Evolutionary conservation across 768 basidiomycete species (phyloP).

Genomic region (Boletus huronensis): DNA sequence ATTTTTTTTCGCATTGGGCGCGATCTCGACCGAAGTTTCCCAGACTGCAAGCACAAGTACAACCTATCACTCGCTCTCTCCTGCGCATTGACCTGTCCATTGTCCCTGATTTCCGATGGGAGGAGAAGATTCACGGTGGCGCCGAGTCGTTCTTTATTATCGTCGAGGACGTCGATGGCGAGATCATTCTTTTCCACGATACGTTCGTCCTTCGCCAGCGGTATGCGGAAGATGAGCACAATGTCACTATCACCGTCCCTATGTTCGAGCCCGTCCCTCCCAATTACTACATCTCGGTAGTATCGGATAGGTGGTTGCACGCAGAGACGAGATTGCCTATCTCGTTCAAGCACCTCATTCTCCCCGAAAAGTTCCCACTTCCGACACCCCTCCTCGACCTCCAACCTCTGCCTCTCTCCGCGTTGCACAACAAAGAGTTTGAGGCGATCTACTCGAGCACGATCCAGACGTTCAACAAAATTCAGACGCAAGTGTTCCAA

Average conservation of each 20-base stretch:
- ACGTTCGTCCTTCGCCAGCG: slow-evolving; percentile 87
- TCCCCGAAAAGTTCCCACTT: slow-evolving; percentile 94
- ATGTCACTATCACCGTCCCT: slow-evolving; percentile 89
- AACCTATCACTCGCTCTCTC: slow-evolving; percentile 92
- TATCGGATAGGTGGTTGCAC: slow-evolving; percentile 95
- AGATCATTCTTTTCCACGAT: slow-evolving; percentile 94
- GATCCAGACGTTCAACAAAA: slow-evolving; percentile 93
- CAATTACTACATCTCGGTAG: slow-evolving; percentile 94
- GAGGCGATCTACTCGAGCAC: slow-evolving; percentile 80
- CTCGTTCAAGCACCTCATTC: slow-evolving; percentile 96
- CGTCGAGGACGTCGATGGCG: slow-evolving; percentile 97
- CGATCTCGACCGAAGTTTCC: neutral
- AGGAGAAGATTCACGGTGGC: slow-evolving; percentile 85
- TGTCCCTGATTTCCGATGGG: slow-evolving; percentile 98
- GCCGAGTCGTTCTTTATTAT: slow-evolving; percentile 91
- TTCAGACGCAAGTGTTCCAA: slow-evolving; percentile 99
- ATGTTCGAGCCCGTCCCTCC: slow-evolving; percentile 98
- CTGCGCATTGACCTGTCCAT: slow-evolving; percentile 92
- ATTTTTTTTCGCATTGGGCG: neutral
- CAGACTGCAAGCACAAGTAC: slow-evolving; percentile 91
- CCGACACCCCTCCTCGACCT: slow-evolving; percentile 92
- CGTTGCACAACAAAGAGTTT: slow-evolving; percentile 90
- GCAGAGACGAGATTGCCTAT: slow-evolving; percentile 92
- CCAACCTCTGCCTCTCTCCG: slow-evolving; percentile 83
- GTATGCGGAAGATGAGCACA: slow-evolving; percentile 92